phyloP scores from a whole-genome alignment of 2,329 filamentous ascomycete species.

The Neurospora crassa region DNA sequence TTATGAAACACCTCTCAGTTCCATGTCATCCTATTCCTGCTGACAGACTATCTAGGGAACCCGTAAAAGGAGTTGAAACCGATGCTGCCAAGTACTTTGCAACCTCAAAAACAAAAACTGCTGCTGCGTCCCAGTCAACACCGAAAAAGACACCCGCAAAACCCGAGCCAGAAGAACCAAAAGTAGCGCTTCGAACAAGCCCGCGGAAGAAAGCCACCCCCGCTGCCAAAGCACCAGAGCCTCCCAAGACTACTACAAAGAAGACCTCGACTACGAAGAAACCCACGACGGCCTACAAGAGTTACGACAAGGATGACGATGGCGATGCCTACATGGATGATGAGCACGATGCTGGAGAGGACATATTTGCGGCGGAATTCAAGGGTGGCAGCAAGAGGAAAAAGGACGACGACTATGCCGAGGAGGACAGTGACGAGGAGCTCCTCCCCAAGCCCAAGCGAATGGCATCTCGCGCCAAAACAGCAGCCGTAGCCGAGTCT shows the following conservation, averaged over 20 bases:
- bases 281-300: conserved; percentile 30
- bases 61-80: conserved; percentile 38
- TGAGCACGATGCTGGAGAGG: conserved; percentile 64
- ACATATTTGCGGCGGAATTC: conserved; percentile 70
- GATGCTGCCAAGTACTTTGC: conserved; percentile 51
- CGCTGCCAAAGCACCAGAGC: conserved; percentile 20
- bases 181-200: conserved; percentile 41
- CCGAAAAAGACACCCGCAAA: conserved; percentile 31
- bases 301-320: conserved; percentile 37
- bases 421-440: conserved; percentile 66
- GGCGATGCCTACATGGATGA: conserved; percentile 55
- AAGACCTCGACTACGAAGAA: conserved; percentile 31
- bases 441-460: conserved; percentile 50
- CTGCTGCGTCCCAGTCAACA: conserved; percentile 26
- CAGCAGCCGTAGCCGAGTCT: conserved; percentile 25
- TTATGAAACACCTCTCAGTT: background rate
- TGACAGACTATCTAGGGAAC: conserved; percentile 27
- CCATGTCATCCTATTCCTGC: conserved; percentile 1
- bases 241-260: conserved; percentile 22
- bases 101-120: conserved; percentile 33
- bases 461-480: conserved; percentile 35
- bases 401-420: conserved; percentile 67
- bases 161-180: conserved; percentile 31
- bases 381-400: conserved; percentile 57
- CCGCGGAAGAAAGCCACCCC: conserved; percentile 36